Percentiles rank a stretch among this genome's conserved stretches.
These are phyloP conservation scores for Verticillium dahliae DNA, from an alignment of 2,329 filamentous ascomycete species.

Conservation along the genomic window DNA sequence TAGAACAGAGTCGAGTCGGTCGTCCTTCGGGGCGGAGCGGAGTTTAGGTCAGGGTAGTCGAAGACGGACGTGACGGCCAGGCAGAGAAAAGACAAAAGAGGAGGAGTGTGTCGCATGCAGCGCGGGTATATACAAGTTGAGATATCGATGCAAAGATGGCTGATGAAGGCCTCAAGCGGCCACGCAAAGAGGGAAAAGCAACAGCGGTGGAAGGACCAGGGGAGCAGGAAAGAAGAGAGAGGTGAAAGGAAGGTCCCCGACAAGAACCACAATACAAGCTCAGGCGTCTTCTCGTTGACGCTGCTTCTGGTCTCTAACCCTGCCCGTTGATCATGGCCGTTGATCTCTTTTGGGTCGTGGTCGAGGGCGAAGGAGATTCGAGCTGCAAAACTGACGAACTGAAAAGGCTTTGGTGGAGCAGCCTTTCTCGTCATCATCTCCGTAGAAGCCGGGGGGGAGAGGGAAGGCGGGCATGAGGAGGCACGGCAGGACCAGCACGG, in stretches of 20 bases:
- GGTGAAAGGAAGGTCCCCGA: not conserved
- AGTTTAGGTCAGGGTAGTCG: not conserved
- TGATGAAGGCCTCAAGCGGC: not conserved
- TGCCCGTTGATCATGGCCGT: not conserved
- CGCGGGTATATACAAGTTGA: too few species aligned
- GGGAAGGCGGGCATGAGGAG: too few species aligned
- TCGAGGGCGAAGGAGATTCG: not conserved
- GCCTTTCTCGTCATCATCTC: not conserved
- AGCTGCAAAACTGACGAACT: not conserved
- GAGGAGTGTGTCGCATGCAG: too few species aligned
- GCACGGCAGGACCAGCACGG: too few species aligned
- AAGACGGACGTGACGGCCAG: not conserved
- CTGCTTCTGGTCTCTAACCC: not conserved
- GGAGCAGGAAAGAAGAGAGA: not conserved
- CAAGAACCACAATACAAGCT: not conserved
- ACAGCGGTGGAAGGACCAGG: not conserved
- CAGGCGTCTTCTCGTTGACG: not conserved
- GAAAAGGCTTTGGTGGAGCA: not conserved
- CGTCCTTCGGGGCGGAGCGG: not conserved
- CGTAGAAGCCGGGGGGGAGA: not conserved
- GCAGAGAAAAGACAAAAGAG: not conserved
- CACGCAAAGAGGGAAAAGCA: not conserved
- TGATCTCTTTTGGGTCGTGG: not conserved
- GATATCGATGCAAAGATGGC: not conserved
- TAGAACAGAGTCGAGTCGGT: not conserved